Evolutionary conservation across 1,139 yeast species (phyloP).

Genomic region (Eremothecium gossypii): DNA sequence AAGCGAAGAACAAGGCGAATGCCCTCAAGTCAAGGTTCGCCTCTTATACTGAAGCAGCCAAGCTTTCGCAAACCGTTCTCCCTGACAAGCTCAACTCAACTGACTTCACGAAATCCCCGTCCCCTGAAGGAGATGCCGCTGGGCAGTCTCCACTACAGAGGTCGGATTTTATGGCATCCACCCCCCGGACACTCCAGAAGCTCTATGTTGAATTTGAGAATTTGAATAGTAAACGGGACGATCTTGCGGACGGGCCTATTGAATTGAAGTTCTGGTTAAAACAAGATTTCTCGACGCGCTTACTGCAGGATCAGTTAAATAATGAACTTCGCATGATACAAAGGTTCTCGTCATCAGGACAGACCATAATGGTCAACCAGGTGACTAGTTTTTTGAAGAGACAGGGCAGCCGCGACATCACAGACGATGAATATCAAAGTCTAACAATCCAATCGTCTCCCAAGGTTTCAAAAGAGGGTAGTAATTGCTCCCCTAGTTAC

Average conservation of each 20-base stretch:
- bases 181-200: neutral
- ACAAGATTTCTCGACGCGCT: slow-evolving; percentile 8
- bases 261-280: slow-evolving; percentile 8
- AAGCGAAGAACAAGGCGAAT: no score
- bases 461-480: no score
- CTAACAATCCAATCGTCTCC: no score
- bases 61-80: no score
- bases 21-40: no score
- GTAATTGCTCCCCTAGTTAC: no score
- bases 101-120: no score
- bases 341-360: slow-evolving; percentile 4
- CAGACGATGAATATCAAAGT: neutral
- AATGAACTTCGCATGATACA: slow-evolving; percentile 8
- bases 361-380: neutral
- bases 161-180: no score
- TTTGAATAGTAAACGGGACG: neutral
- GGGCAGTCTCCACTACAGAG: no score
- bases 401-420: neutral
- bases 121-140: no score
- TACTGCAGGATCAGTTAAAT: slow-evolving; percentile 8
- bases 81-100: no score
- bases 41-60: no score
- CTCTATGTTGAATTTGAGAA: neutral
- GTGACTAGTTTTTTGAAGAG: neutral
- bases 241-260: neutral